Conservation (phyloP, 2,329 filamentous ascomycete genomes). For the Aspergillus chevalieri region DNA sequence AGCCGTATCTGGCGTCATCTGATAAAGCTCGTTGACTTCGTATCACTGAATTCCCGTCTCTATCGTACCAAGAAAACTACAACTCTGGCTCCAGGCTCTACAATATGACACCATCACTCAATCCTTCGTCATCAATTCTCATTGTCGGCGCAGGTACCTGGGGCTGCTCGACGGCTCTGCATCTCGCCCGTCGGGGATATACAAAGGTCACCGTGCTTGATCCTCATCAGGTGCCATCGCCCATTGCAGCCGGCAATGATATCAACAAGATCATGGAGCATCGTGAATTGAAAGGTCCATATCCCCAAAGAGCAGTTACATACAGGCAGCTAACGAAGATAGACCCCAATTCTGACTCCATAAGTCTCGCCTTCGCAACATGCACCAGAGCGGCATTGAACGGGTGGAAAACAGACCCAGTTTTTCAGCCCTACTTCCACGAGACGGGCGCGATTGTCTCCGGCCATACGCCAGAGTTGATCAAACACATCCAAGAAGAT, state of each 20-base stretch:
- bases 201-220: slow-evolving; percentile 46
- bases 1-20: no score
- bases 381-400: slow-evolving; percentile 26
- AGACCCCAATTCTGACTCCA: slow-evolving; percentile 12
- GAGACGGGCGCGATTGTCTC: slow-evolving; percentile 39
- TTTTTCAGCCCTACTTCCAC: slow-evolving; percentile 44
- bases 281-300: slow-evolving; percentile 30
- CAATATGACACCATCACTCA: slow-evolving; percentile 3
- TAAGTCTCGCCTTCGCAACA: slow-evolving; percentile 17
- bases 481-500: slow-evolving; percentile 32
- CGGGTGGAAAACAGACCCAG: slow-evolving; percentile 40
- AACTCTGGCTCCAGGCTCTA: background rate
- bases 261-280: slow-evolving; percentile 44
- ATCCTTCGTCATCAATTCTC: slow-evolving; percentile 22
- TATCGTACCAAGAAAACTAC: background rate
- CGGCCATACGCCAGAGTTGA: slow-evolving; percentile 36
- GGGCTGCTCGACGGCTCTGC: slow-evolving; percentile 48
- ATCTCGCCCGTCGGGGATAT: slow-evolving; percentile 46
- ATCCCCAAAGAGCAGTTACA: background rate
- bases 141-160: slow-evolving; percentile 49
- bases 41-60: background rate
- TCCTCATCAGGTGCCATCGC: slow-evolving; percentile 41
- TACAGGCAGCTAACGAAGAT: background rate
- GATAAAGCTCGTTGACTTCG: no score
- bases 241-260: slow-evolving; percentile 47